Evolutionary conservation across 164 flowering plant species (phyloP), one percentile per base, ranked within the genome.

Genomic region (Piper longum): DNA sequence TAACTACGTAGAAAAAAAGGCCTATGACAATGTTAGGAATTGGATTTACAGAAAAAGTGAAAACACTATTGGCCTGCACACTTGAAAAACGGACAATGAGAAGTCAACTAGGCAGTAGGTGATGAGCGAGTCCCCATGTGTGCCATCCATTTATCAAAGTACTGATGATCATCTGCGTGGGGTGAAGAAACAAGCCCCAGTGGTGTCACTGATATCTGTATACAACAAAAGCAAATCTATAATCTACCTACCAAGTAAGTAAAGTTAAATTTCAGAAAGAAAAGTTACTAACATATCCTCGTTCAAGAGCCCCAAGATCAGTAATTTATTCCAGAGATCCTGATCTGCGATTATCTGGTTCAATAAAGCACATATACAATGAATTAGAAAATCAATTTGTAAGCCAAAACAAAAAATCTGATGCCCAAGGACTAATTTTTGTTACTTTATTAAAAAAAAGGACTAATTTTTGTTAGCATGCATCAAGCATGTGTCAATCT

Each of bases 151-250:
- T 75, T 73, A 62, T 79, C 73, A 61, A 81, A 81, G 72, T 72
- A 83, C 55, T 68, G 57, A n/a, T 66, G 68, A 60, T 77, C 70
- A 43, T 83, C 85, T 16, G 84, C 1, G 36, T 26, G 36, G 36
- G 36, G 82, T 58, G 54, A 75, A 60, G 86, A 81, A 44, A 88
- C 79, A 54, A 89, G 90, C 65, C 82, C 89, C 54, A 91, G 78
- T 60, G 98, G 95, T 64, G 89, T 84, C 64, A 88, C 87, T 5
- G 85, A 67, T 71, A 87, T 88, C 90, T 82, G 85, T 73, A 80
- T 4, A 11, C 18, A 66, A 14, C 17, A 26, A 26, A 57, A 18
- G 14, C 51, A 14, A 26, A 59, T 42, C 64, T 72, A 57, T 61
- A 16, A 4, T 11, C 11, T 18, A 7, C 41, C 60, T 26, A 7